phyloP scores from a whole-genome alignment of 805 yeast species.

The Candida glaebosa region DNA sequence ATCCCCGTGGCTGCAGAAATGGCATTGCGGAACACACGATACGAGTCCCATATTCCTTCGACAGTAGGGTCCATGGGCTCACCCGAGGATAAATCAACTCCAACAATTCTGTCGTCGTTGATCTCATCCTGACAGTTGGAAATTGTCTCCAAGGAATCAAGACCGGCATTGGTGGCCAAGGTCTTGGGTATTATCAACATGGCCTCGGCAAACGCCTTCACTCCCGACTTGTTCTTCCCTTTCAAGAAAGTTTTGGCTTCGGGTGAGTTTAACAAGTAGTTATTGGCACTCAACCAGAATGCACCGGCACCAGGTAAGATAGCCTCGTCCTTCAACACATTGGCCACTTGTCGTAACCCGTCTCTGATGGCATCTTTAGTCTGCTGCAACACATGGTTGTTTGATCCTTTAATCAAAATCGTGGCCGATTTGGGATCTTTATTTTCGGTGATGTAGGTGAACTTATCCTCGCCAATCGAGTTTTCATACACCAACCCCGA shows the following conservation, averaged over 20 bases:
- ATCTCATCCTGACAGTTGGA: slow-evolving; percentile 88
- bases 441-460: slow-evolving; percentile 89
- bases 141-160: slow-evolving; percentile 85
- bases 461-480: slow-evolving; percentile 94
- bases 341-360: slow-evolving; percentile 92
- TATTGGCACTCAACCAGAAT: slow-evolving; percentile 79
- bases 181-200: slow-evolving; percentile 90
- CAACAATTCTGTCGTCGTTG: slow-evolving; percentile 77
- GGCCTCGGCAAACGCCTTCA: slow-evolving; percentile 91
- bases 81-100: slow-evolving; percentile 86
- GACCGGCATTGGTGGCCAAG: slow-evolving; percentile 86
- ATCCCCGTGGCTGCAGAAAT: slow-evolving; percentile 90
- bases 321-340: slow-evolving; percentile 78
- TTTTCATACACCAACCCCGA: slow-evolving; percentile 92
- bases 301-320: slow-evolving; percentile 98
- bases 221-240: slow-evolving; percentile 87
- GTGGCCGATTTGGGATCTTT: slow-evolving; percentile 89
- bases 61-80: slow-evolving; percentile 93
- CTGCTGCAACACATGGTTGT: slow-evolving; percentile 82
- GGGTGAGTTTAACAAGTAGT: slow-evolving; percentile 51
- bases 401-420: slow-evolving; percentile 90
- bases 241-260: slow-evolving; percentile 49
- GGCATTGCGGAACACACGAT: slow-evolving; percentile 90
- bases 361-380: slow-evolving; percentile 97
- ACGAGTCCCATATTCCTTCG: slow-evolving; percentile 97